These are phyloP conservation scores for Amanita subjunquillea DNA, from an alignment of 768 basidiomycete genomes.

Conservation along the genomic window DNA sequence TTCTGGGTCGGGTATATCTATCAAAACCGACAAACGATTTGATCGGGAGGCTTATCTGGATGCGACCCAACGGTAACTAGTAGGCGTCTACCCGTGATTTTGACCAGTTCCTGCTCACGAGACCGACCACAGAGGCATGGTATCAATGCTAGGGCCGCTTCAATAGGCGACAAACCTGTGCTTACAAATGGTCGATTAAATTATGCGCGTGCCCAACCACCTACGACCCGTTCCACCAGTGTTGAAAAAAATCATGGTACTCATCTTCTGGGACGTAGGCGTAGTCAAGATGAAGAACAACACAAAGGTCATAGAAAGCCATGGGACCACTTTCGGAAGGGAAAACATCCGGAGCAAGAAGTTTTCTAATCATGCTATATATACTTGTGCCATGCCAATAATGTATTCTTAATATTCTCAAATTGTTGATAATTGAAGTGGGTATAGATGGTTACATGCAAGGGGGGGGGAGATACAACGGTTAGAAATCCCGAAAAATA, in stretches of 20 bases:
- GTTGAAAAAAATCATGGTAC: not conserved
- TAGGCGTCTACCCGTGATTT: not conserved
- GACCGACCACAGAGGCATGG: not conserved
- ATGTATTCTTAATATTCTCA: not conserved
- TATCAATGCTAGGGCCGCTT: not conserved
- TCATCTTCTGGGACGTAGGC: not conserved
- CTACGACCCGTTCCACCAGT: not conserved
- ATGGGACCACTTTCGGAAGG: not conserved
- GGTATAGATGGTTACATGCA: constrained; percentile 1
- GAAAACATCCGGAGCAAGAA: not conserved
- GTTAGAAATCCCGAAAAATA: not conserved
- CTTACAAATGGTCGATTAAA: not conserved
- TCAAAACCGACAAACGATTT: constrained; percentile 52
- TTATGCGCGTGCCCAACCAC: not conserved
- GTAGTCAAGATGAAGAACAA: not conserved
- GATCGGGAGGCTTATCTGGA: constrained; percentile 60
- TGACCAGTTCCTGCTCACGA: not conserved
- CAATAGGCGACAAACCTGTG: not conserved
- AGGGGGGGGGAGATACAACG: constrained; percentile 2
- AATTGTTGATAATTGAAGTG: not conserved
- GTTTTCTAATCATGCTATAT: not conserved
- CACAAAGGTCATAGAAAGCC: not conserved
- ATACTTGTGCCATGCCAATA: not conserved
- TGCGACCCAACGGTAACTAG: constrained; percentile 54
- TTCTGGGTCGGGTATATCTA: constrained; percentile 48